Percentiles rank a stretch among this genome's conserved stretches.
Evolutionary conservation across 2,329 filamentous ascomycete species (phyloP).

Genomic region (Colletotrichum sp.): DNA sequence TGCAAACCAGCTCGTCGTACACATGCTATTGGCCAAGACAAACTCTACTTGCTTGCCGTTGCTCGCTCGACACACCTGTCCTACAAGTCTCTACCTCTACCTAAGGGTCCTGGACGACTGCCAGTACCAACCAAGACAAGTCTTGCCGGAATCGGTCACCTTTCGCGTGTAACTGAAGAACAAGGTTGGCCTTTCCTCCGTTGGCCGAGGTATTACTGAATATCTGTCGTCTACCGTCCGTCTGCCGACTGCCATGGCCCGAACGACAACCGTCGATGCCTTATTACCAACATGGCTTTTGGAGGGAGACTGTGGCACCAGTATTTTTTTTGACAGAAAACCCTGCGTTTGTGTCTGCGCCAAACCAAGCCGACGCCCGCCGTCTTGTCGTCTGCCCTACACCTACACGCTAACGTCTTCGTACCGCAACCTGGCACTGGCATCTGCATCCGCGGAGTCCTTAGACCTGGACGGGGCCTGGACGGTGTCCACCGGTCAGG

Average conservation of each 20-base stretch:
- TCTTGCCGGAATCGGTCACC: background rate
- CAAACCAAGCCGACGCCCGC: background rate
- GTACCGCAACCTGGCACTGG: background rate
- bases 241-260: background rate
- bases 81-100: background rate
- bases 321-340: background rate
- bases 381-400: background rate
- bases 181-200: background rate
- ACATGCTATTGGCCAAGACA: background rate
- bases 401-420: background rate
- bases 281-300: background rate
- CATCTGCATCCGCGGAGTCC: background rate
- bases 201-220: background rate
- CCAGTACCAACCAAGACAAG: background rate
- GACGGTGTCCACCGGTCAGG: background rate
- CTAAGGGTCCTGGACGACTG: background rate
- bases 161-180: background rate
- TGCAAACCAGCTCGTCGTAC: background rate
- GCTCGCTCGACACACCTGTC: background rate
- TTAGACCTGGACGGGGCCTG: background rate
- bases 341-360: slow-evolving; percentile 1
- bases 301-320: background rate
- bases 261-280: background rate
- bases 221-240: background rate
- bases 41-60: background rate